Evolutionary conservation across 306 rosid genomes (phyloP), one percentile per base, ranked within the genome.

Genomic region (Delonix regia): DNA sequence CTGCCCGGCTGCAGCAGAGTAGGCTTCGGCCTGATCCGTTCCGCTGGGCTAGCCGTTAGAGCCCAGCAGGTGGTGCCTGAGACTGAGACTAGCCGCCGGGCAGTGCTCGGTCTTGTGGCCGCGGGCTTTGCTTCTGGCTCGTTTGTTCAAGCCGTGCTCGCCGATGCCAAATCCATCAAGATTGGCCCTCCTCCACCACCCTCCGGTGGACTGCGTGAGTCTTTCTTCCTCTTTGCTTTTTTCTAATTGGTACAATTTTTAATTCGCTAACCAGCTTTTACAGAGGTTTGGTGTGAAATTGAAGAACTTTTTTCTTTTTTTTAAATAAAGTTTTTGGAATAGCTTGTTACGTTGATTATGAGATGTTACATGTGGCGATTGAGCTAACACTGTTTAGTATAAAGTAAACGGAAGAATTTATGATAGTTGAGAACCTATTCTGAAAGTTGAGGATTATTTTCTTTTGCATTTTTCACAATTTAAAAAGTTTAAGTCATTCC

Each of bases 181-280:
- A 59, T 95, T 34, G 99, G 98, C 13, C 86, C 86, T 0, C 97
- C 99, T 25, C 99, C 98, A 3, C 83, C 96, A 11, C 98, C 83
- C 4, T 92, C 97, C 27, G 99, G 99, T 48, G 99, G 99, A 81
- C 79, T 95, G 27, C 91, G 98, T 95, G 86, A 83, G 99, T 81
- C 42, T 65, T 51, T 63, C 48, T 68, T 59, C 0, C 36, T 68
- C 44, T 22, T 15, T 36, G 33, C 44, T 7, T 39, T 4, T 34
- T 15, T 70, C 27, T 27, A 15, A n/a, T n/a, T n/a, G n/a, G 18
- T 21, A 27, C 16, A 57, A 57, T 25, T 27, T 25, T 60, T 6
- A 4, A 16, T 2, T 57, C n/a, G n/a, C n/a, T n/a, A n/a, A n/a
- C n/a, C n/a, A n/a, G n/a, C n/a, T n/a, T n/a, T n/a, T n/a, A n/a